Evolutionary conservation across 78 protist species (phyloP), one percentile per base, ranked within the genome.

Genomic region (Salpingoeca rosetta): DNA sequence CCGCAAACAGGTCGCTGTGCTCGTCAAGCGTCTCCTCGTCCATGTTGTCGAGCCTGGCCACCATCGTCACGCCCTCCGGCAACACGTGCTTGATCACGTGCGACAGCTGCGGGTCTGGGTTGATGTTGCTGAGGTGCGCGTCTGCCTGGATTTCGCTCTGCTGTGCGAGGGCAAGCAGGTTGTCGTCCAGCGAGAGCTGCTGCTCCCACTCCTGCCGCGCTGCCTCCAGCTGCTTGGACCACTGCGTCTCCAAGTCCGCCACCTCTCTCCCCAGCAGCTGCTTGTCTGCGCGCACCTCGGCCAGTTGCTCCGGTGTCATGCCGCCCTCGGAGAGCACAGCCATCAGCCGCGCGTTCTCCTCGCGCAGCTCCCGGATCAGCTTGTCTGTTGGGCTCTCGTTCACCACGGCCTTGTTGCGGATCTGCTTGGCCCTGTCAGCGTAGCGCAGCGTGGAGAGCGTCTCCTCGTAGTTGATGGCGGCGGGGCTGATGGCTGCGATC

Each of bases 371-470:
- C 76, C 94, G 82, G 80, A 91, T 86, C 2, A 86, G 80, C 72
- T 86, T 83, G 10, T 88, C 87, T 57, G 89, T 88, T 1, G 93
- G 88, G 80, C 90, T 92, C 76, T 93, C 93, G 89, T 95, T 95
- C 79, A 93, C 90, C 36, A 86, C 77, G 39, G 94, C 94, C 44
- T 89, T 88, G 82, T 91, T 93, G 86, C 90, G 88, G 85, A 96
- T 94, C 88, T 84, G 65, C 85, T 95, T 96, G 35, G 96, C 97
- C 0, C 93, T 25, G 25, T 93, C 92, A 0, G 98, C 36, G 41
- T 91, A 97, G 72, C 96, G 95, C 39, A 97, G 95, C 31, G 98
- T 97, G 31, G 91, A 80, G 37, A 97, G 83, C 22, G 97, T 88
- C 86, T 94, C 97, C 36, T 93, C 95, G 74, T 44, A 90, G 86